Base-by-base conservation (phyloP, 352 stramenopile species). In the Pythium oligandrum region DNA sequence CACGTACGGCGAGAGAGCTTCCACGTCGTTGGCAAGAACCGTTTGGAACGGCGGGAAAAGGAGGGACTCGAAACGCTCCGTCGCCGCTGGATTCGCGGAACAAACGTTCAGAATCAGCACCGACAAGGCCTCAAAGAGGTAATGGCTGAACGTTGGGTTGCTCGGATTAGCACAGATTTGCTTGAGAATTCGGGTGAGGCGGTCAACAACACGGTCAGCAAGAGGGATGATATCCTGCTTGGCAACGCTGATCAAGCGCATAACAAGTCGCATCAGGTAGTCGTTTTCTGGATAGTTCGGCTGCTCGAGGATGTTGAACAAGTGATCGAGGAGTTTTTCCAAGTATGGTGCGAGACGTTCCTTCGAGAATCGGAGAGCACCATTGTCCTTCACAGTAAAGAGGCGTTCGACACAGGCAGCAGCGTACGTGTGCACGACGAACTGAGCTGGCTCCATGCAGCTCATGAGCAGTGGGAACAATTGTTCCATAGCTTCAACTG, bases 61-160 rank as follows among this genome's bases (percentile, higher is more conserved):
- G 12, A 98, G 71, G 12, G 73, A 68, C 75, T 99, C 97, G 52
- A 99, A 98, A 39, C 75, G 80, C 46, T 91, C 86, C 0, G 78
- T 93, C 3, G 80, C 71, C 7, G 55, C 67, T 3, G 85, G 75
- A 47, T 88, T 91, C 7, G 81, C 75, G 60, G 93, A 89, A 67
- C 90, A 98, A 6, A 97, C 91, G 43, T 96, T 93, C 43, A 92
- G 64, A 44, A 99, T 94, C 10, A 98, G 68, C 17, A 98, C 93
- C 0, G 97, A 98, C 38, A 99, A 86, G 9, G 95, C 98, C 74
- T 99, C 97, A 63, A 99, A 99, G 6, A 99, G 72, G 60, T 97
- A 99, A 71, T 99, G 97, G 61, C 98, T 99, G 75, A 98, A 99
- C 30, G 93, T 93, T 26, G 97, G 97, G 70, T 99, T 99, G 54